phyloP scores from a whole-genome alignment of 2,329 filamentous ascomycete species.

The Colletotrichum graminicola region DNA sequence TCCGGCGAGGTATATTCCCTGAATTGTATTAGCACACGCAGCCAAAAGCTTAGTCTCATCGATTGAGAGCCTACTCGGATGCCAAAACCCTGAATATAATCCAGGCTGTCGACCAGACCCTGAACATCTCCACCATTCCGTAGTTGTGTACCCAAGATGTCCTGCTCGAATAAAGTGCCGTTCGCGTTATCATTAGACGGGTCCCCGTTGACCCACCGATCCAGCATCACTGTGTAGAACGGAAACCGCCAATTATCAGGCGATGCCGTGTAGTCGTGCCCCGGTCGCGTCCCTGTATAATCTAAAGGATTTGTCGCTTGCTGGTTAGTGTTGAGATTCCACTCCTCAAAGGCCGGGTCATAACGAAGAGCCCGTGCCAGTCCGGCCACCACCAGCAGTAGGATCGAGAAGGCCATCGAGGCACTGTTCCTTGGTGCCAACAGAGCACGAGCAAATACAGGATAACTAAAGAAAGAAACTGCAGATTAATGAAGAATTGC shows the following conservation, averaged over 20 bases:
- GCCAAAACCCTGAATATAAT: not conserved
- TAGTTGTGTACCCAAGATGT: slow-evolving; percentile 68
- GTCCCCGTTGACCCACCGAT: slow-evolving; percentile 74
- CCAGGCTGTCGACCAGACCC: not conserved
- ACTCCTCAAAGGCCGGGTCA: not conserved
- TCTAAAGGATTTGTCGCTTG: not conserved
- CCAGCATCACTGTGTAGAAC: slow-evolving; percentile 74
- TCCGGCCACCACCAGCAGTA: not conserved
- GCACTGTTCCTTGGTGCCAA: not conserved
- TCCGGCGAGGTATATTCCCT: slow-evolving; percentile 72
- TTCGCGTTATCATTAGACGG: slow-evolving; percentile 74
- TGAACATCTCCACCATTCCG: not conserved
- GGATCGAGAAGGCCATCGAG: not conserved
- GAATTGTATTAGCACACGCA: slow-evolving; percentile 59
- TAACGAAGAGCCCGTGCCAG: slow-evolving; percentile 1
- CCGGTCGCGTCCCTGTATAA: slow-evolving; percentile 25
- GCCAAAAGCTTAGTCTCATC: not conserved
- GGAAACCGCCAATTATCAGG: slow-evolving; percentile 74
- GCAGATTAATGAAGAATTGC: not conserved
- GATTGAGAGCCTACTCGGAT: not conserved
- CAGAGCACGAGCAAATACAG: not conserved
- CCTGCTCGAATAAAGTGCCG: slow-evolving; percentile 70
- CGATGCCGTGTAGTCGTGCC: slow-evolving; percentile 65
- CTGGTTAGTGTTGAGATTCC: slow-evolving; percentile 3
- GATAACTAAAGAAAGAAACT: not conserved